Conservation (phyloP, 129 eudicot genomes). For the Ambrosia trifida region DNA sequence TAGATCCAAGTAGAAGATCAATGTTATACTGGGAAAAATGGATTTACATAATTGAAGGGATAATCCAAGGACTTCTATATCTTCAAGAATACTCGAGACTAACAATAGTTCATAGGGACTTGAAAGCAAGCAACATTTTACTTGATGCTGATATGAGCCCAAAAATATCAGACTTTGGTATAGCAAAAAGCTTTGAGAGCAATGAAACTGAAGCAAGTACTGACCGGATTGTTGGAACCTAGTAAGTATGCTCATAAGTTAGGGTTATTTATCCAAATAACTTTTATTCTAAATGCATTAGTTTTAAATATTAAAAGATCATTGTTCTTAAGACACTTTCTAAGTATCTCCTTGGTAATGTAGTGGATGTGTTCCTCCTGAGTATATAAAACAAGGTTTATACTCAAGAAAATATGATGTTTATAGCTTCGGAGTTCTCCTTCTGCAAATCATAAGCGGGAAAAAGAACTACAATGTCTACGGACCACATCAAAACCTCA, state of each 20-base stretch:
- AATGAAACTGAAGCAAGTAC: conserved; percentile 52
- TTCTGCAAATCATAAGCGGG: conserved; percentile 50
- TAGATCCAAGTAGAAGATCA: conserved; percentile 43
- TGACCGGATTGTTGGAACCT: conserved; percentile 52
- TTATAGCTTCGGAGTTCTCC: conserved; percentile 54
- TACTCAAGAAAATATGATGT: conserved; percentile 57
- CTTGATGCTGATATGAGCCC: conserved; percentile 50
- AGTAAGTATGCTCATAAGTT: conserved; percentile 39
- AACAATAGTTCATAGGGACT: conserved; percentile 56
- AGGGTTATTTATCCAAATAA: too few relatives aligned
- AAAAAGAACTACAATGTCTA: conserved; percentile 28
- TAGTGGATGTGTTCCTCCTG: conserved; percentile 62
- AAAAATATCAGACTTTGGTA: conserved; percentile 60
- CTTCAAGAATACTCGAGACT: conserved; percentile 59
- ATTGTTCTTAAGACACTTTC: neutral
- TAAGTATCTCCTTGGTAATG: neutral
- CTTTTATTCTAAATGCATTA: too few relatives aligned
- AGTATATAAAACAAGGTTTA: conserved; percentile 39
- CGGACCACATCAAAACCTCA: conserved; percentile 31
- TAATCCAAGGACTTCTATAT: conserved; percentile 56
- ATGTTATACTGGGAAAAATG: conserved; percentile 46
- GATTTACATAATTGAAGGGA: conserved; percentile 51
- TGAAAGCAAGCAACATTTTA: conserved; percentile 58
- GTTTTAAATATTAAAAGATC: neutral
- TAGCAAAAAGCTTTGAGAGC: conserved; percentile 54